Base-by-base conservation (phyloP, 2,329 filamentous ascomycete species). In the Thielaviopsis ethacetica region DNA sequence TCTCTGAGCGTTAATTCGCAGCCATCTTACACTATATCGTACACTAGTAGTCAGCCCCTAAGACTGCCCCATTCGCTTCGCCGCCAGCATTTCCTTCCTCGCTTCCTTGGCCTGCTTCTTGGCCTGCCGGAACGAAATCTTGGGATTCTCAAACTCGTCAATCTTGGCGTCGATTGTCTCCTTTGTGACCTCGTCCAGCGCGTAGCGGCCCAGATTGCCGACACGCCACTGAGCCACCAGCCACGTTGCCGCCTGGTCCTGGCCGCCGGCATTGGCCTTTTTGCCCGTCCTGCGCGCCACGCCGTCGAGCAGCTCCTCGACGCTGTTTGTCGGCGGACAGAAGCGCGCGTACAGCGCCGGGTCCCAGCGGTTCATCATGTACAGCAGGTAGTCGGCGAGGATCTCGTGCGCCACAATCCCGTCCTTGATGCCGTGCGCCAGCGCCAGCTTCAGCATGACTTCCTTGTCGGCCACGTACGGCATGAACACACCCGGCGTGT, bases 401-500 rank as follows among this genome's bases (percentile, higher is more conserved):
- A 86, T 86, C 61, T 86, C 80, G 17, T 84, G 78, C 1, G 85
- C 79, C 57, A 98, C 84, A 44, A 97, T 78, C 0, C 86, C 87
- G 68, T 95, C 89, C 69, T 95, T 95, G 58, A 98, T 89, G 69
- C 86, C 88, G 21, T 91, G 89, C 56, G 88, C 90, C 0, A 97
- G 79, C 1, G 91, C 86, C n/a, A 98, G 79, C 71, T 95, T 97
- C 63, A 98, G 76, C 93, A 98, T 98, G 53, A 84, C 82, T 68
- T 93, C 86, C 17, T 86, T 79, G 66, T 94, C 82, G 0, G 85
- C 80, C 27, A 97, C 86, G 68, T 95, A 95, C 0, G 93, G 93
- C 61, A 96, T 82, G 70, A 97, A 98, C 9, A 98, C 91, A 54
- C 93, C 93, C 0, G 93, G 93, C 0, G 91, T 96, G 71, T 98